Conservation (phyloP, 768 basidiomycete genomes). For the Mycena epipterygia region DNA sequence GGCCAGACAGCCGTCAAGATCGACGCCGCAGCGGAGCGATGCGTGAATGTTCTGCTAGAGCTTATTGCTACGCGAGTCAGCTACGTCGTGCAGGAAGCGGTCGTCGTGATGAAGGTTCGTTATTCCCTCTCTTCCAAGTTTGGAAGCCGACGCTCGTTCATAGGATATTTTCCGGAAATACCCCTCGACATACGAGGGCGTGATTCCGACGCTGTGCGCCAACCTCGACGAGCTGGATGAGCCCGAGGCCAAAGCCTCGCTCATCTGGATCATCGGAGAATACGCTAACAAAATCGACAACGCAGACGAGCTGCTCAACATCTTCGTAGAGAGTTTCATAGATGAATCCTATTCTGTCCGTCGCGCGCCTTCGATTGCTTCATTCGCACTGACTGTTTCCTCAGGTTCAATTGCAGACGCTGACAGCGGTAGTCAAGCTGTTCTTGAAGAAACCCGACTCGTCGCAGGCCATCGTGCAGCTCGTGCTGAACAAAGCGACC, state of each 20-base stretch:
- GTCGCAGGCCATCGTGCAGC: slow-evolving; percentile 93
- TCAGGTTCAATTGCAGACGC: slow-evolving; percentile 80
- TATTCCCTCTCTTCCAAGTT: background rate
- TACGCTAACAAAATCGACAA: slow-evolving; percentile 99
- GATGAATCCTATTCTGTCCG: slow-evolving; percentile 87
- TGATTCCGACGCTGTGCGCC: slow-evolving; percentile 94
- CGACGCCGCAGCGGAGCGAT: slow-evolving; percentile 93
- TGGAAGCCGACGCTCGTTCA: background rate
- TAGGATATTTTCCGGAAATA: slow-evolving; percentile 99
- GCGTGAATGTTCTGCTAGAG: slow-evolving; percentile 94
- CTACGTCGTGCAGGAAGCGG: slow-evolving; percentile 98
- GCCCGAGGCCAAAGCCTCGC: slow-evolving; percentile 96
- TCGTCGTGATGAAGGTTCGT: slow-evolving; percentile 97
- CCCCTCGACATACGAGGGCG: slow-evolving; percentile 96
- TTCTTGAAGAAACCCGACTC: slow-evolving; percentile 96
- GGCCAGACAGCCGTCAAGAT: slow-evolving; percentile 98
- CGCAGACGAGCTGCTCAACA: slow-evolving; percentile 90
- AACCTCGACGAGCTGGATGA: slow-evolving; percentile 98
- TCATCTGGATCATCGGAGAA: slow-evolving; percentile 99
- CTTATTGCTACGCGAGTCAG: slow-evolving; percentile 94
- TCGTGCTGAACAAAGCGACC: slow-evolving; percentile 92
- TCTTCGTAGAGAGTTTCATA: slow-evolving; percentile 94
- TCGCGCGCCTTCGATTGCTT: background rate
- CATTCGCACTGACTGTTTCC: background rate
- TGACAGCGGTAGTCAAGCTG: slow-evolving; percentile 97